Percentiles rank a stretch among this genome's conserved stretches.
Evolutionary conservation across 2,329 filamentous ascomycete genomes (phyloP).

Genomic region (Apiospora koreana): DNA sequence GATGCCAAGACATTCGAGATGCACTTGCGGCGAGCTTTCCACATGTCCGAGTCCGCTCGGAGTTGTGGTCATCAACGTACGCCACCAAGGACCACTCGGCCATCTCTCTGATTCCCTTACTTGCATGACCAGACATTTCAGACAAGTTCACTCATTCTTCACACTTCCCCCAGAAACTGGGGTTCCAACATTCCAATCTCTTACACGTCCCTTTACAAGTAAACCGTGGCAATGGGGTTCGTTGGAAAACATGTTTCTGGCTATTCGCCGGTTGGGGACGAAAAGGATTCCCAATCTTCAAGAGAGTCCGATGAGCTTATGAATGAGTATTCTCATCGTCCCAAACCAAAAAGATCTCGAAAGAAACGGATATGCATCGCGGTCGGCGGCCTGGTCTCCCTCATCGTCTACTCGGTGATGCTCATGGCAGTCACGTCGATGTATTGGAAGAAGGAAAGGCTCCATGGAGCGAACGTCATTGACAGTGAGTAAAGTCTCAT

Average conservation of each 20-base stretch:
- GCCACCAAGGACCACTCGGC: background rate
- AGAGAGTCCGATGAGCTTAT: background rate
- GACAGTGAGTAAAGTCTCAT: constrained; percentile 23
- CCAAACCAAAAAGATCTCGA: constrained; percentile 13
- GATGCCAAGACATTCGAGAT: no score
- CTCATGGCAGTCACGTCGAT: constrained; percentile 21
- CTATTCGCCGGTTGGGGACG: background rate
- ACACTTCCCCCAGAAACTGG: background rate
- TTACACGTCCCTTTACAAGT: background rate
- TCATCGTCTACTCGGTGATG: constrained; percentile 20
- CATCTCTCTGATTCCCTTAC: background rate
- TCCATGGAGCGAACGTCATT: constrained; percentile 25
- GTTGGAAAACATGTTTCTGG: background rate
- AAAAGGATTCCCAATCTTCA: background rate
- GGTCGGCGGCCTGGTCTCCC: constrained; percentile 14
- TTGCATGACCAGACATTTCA: no score
- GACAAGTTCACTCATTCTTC: background rate
- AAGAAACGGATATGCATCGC: constrained; percentile 15
- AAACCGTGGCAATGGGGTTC: background rate
- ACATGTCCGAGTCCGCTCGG: background rate
- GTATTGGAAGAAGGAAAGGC: constrained; percentile 22
- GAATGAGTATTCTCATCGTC: background rate
- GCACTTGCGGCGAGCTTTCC: no score
- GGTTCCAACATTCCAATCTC: background rate
- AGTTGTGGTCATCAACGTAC: background rate